Evolutionary conservation across 768 basidiomycete species (phyloP).

Genomic region (Dendrothele bispora): DNA sequence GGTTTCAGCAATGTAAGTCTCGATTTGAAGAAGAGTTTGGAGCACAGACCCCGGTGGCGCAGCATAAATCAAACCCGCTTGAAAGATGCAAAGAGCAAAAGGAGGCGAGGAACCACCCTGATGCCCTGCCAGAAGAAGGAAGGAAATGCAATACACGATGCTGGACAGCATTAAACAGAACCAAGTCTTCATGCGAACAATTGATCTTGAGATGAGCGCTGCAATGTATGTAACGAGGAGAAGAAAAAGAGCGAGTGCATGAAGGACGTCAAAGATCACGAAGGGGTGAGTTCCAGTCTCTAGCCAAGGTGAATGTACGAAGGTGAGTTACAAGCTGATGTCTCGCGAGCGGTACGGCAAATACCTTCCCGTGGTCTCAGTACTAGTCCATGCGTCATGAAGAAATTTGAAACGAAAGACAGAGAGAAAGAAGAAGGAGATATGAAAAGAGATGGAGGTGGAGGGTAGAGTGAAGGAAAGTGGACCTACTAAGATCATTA

Average conservation of each 20-base stretch:
- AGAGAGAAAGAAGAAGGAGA: too few species aligned
- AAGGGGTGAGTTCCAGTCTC: background rate
- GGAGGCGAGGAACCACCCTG: slow-evolving; percentile 3
- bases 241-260: background rate
- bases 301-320: too few species aligned
- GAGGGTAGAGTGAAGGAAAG: too few species aligned
- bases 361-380: too few species aligned
- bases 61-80: slow-evolving; percentile 3
- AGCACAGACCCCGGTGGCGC: slow-evolving; percentile 4
- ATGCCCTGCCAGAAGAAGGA: slow-evolving; percentile 5
- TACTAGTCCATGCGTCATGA: too few species aligned
- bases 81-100: background rate
- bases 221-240: background rate
- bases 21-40: background rate
- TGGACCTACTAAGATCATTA: too few species aligned
- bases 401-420: too few species aligned
- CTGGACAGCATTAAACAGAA: background rate
- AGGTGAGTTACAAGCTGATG: too few species aligned
- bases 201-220: background rate
- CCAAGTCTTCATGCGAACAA: slow-evolving; percentile 7
- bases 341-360: too few species aligned
- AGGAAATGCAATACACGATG: slow-evolving; percentile 1
- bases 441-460: too few species aligned
- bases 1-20: background rate
- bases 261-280: background rate